A percentile compares a stretch with the other conserved stretches of the same genome.
Evolutionary conservation across 805 yeast genomes (phyloP).

Genomic region (Candida incommunis): DNA sequence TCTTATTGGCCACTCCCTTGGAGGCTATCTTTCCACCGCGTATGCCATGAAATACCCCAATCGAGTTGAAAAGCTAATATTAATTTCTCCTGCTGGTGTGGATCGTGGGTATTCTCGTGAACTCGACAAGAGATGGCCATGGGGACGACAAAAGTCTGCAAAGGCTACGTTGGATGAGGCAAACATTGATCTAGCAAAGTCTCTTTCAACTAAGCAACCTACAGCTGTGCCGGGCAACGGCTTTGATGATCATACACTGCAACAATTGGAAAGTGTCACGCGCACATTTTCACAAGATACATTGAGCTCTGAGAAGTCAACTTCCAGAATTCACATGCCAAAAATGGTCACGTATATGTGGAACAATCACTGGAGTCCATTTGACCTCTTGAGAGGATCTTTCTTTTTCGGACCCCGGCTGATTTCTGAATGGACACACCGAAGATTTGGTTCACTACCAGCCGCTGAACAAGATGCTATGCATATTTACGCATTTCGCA

Average conservation of each 20-base stretch:
- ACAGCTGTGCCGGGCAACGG: neutral
- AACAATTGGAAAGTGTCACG: neutral
- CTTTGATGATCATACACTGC: neutral
- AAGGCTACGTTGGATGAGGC: neutral
- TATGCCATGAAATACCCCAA: slow-evolving; percentile 50
- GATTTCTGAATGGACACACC: slow-evolving; percentile 78
- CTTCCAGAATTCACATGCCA: neutral
- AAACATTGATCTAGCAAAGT: neutral
- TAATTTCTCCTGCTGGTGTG: slow-evolving; percentile 87
- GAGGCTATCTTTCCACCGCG: slow-evolving; percentile 67
- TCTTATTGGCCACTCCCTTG: slow-evolving; percentile 88
- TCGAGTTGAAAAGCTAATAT: slow-evolving; percentile 50
- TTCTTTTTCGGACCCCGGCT: slow-evolving; percentile 76
- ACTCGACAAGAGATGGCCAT: neutral
- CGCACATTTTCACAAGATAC: neutral
- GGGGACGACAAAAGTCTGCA: neutral
- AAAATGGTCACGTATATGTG: slow-evolving; percentile 48
- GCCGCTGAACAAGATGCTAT: slow-evolving; percentile 34
- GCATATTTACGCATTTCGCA: slow-evolving; percentile 70
- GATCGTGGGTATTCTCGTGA: slow-evolving; percentile 15
- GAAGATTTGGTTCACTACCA: slow-evolving; percentile 54
- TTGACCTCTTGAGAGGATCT: slow-evolving; percentile 57
- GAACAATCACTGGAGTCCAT: slow-evolving; percentile 82
- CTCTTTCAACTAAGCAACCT: neutral
- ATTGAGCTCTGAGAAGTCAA: neutral